Conservation (phyloP, 176 grass and related monocot species). For the Luzula sylvatica region DNA sequence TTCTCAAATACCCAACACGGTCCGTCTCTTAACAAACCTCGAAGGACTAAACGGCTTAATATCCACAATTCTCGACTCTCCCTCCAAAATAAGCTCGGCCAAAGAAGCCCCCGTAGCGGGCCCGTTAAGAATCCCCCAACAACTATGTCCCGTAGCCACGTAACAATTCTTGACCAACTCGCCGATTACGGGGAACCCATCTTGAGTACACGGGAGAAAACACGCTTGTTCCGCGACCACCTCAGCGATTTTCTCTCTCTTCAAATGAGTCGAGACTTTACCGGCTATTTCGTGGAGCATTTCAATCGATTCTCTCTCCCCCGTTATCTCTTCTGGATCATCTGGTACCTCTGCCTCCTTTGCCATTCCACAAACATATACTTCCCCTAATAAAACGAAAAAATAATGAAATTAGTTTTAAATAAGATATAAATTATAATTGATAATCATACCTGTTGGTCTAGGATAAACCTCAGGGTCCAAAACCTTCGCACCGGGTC, state of each 20-base stretch:
- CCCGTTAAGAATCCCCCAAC: constrained; percentile 88
- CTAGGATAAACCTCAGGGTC: constrained; percentile 76
- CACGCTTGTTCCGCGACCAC: constrained; percentile 74
- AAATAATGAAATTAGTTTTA: no score
- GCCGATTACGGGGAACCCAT: constrained; percentile 71
- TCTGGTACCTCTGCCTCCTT: constrained; percentile 55
- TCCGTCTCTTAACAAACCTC: constrained; percentile 44
- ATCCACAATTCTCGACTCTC: constrained; percentile 36
- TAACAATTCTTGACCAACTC: constrained; percentile 74
- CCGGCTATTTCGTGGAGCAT: constrained; percentile 85
- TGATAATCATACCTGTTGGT: constrained; percentile 47
- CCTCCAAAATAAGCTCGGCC: constrained; percentile 72
- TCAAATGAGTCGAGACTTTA: constrained; percentile 62
- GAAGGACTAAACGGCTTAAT: constrained; percentile 53
- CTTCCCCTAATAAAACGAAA: constrained; percentile 43
- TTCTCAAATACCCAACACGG: constrained; percentile 13
- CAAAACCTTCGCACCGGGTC: constrained; percentile 63
- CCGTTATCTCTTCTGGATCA: constrained; percentile 47
- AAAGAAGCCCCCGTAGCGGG: constrained; percentile 65
- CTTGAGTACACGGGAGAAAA: constrained; percentile 62
- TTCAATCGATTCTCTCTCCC: constrained; percentile 52
- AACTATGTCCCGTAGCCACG: constrained; percentile 76
- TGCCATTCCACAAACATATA: constrained; percentile 84
- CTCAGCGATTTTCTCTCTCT: constrained; percentile 40
- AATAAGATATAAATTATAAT: neutral